Evolutionary conservation across 176 grass and related monocot species (phyloP).

Genomic region (Avena sativa): DNA sequence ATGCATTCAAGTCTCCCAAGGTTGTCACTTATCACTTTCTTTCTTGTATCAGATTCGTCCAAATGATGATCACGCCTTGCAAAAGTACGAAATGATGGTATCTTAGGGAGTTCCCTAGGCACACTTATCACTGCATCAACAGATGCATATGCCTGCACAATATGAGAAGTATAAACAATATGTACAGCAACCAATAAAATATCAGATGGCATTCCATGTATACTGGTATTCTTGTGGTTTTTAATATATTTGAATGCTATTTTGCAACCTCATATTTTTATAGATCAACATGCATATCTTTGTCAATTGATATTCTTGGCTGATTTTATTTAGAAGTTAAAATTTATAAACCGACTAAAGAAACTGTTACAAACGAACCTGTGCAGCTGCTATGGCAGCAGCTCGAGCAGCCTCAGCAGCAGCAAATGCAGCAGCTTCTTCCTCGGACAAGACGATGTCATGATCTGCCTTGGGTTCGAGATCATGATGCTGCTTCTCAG

Average conservation of each 20-base stretch:
- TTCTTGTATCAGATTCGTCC: conserved; percentile 82
- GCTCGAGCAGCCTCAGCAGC: conserved; percentile 88
- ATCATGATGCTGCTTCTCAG: conserved; percentile 51
- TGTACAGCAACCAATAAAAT: conserved; percentile 23
- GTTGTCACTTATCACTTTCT: conserved; percentile 61
- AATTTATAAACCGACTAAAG: conserved; percentile 34
- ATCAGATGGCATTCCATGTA: neutral
- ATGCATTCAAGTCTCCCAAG: conserved; percentile 72
- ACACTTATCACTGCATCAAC: conserved; percentile 75
- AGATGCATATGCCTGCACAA: conserved; percentile 90
- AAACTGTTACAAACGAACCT: conserved; percentile 55
- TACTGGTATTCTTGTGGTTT: conserved; percentile 24
- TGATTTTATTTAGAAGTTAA: conserved; percentile 21
- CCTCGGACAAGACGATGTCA: conserved; percentile 68
- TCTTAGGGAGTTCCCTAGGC: conserved; percentile 86
- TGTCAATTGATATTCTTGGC: neutral
- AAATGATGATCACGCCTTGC: conserved; percentile 72
- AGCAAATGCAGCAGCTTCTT: conserved; percentile 90
- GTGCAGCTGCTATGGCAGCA: conserved; percentile 86
- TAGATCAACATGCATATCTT: neutral
- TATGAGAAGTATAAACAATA: conserved; percentile 19
- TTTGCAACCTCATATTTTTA: conserved; percentile 1
- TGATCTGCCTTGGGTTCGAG: conserved; percentile 49
- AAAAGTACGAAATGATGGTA: conserved; percentile 95
- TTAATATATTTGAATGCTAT: conserved; percentile 1